phyloP scores from a whole-genome alignment of 352 stramenopile genomes.

The Phytophthora vignae region DNA sequence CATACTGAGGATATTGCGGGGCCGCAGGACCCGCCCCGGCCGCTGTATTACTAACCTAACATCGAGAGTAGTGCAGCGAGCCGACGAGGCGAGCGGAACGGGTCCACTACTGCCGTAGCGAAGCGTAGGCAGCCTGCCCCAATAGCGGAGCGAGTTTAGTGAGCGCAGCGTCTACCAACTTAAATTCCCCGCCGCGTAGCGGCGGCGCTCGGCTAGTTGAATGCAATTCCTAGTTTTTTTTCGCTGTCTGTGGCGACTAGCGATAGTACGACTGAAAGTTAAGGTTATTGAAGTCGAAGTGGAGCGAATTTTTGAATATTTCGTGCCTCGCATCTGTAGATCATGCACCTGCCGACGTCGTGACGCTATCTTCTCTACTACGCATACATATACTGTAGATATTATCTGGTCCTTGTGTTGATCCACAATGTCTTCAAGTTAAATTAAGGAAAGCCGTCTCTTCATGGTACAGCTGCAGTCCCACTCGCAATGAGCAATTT shows the following conservation, averaged over 20 bases:
- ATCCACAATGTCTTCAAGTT: neutral
- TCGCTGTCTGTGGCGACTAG: neutral
- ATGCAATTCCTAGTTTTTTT: neutral
- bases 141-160: no score
- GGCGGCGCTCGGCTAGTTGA: no score
- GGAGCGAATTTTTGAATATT: neutral
- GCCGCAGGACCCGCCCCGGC: no score
- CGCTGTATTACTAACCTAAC: no score
- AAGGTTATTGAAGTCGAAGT: neutral
- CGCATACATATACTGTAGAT: neutral
- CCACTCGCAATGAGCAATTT: constrained; percentile 4
- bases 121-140: no score
- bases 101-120: no score
- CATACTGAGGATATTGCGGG: no score
- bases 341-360: neutral
- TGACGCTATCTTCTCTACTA: neutral
- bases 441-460: neutral
- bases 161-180: no score
- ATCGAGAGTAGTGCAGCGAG: no score
- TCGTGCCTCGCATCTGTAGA: neutral
- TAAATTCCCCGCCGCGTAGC: no score
- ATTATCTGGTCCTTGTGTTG: neutral
- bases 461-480: neutral
- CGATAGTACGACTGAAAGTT: neutral
- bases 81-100: no score